A percentile compares a stretch with the other conserved stretches of the same genome.
These are phyloP conservation scores for Penicillium concentricum DNA, from an alignment of 2,329 filamentous ascomycete genomes.

Conservation along the genomic window DNA sequence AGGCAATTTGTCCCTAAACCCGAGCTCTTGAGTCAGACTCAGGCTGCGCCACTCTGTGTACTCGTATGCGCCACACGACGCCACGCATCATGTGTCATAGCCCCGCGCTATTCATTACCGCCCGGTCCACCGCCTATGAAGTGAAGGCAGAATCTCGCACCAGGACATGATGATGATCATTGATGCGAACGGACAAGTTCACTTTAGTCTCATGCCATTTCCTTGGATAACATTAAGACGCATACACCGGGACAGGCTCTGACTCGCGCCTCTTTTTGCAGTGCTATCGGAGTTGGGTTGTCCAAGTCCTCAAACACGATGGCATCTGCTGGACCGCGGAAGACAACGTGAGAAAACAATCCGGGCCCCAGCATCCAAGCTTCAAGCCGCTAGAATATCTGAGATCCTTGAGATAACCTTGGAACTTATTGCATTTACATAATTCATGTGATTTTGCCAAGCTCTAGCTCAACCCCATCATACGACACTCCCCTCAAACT, in stretches of 20 bases:
- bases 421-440: background rate
- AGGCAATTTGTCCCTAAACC: conserved; percentile 1
- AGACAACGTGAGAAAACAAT: background rate
- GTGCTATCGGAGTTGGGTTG: background rate
- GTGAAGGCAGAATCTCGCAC: background rate
- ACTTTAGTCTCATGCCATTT: background rate
- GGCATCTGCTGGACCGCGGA: background rate
- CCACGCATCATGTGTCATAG: background rate
- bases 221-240: background rate
- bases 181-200: background rate
- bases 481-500: background rate
- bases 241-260: background rate
- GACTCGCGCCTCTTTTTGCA: background rate
- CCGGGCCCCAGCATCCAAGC: background rate
- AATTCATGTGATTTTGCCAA: conserved; percentile 3
- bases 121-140: background rate
- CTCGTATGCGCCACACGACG: background rate
- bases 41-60: too few species aligned
- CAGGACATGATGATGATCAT: too few species aligned
- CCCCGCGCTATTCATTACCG: background rate
- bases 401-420: background rate
- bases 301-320: background rate
- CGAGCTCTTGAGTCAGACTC: conserved; percentile 7
- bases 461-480: background rate
- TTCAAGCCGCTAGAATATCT: background rate